Conservation (phyloP, 208 protist species). For the Endotrypanum monterogeii region DNA sequence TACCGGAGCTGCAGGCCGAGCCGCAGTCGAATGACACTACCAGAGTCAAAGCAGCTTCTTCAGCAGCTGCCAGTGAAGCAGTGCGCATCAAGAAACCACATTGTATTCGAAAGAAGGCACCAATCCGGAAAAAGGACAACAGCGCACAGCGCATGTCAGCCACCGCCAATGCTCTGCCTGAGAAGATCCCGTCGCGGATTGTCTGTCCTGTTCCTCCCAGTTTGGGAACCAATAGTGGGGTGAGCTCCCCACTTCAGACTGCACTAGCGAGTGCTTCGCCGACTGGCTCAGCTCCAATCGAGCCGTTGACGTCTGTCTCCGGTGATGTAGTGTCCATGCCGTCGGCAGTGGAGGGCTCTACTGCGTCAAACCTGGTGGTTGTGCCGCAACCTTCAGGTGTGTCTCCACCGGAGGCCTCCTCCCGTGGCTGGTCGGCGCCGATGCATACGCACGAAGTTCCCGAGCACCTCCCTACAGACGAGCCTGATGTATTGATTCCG, state of each 20-base stretch:
- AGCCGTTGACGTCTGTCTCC: background rate
- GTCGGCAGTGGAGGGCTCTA: background rate
- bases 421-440: slow-evolving; percentile 2
- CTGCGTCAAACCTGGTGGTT: background rate
- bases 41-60: background rate
- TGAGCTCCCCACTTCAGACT: background rate
- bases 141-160: background rate
- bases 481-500: slow-evolving; percentile 42
- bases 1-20: background rate
- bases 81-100: background rate
- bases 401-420: background rate
- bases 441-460: slow-evolving; percentile 23
- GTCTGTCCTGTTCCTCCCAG: background rate
- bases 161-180: no score
- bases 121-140: background rate
- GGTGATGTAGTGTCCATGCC: background rate
- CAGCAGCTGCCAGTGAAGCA: background rate
- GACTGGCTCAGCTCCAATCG: background rate
- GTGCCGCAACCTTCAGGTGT: background rate
- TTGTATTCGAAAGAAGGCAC: slow-evolving; percentile 1
- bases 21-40: background rate
- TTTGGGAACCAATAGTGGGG: background rate
- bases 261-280: background rate
- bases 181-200: background rate
- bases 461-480: slow-evolving; percentile 29